Evolutionary conservation across 2,329 filamentous ascomycete genomes (phyloP), one percentile per base, ranked within the genome.

Genomic region (Penicillium sp.): DNA sequence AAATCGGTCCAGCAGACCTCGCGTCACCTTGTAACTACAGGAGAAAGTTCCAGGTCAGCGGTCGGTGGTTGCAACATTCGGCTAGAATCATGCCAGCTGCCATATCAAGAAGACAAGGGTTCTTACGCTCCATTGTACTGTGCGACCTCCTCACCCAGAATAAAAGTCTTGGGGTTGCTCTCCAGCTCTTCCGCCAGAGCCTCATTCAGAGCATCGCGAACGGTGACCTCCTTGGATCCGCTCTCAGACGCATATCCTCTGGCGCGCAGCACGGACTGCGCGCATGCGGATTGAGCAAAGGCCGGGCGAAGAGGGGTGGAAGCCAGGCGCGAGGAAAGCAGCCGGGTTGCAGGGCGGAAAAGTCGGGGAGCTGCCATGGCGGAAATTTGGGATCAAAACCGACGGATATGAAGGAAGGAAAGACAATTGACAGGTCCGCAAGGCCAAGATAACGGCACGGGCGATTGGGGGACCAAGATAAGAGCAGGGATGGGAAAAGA

Each of bases 161-260:
- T 73, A 68, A 95, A 98, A 57, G 95, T 89, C 76, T 95, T 96
- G 50, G 83, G 76, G 70, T 98, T 94, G 63, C 70, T 66, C 76
- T 95, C 89, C 68, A 98, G 81, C 77, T 98, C 92, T 75, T 98
- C 92, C 32, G 88, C 88, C 63, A 98, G 82, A 44, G 92, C 92
- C 75, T 98, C 90, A 68, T 98, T 98, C 62, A 98, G 75, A 44
- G 92, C 92, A 65, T 98, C 92, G 73, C 92, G 81, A 60, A 98
- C 92, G 30, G 92, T 95, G 72, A 95, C 88, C 65, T 95, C 86
- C 76, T 95, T 95, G 59, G 74, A 71, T 50, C 82, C 83, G 45
- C 66, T 65, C 39, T 69, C 66, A 9, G 73, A 72, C 26, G 77
- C 77, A 69, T 80, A 81, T 52, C 67, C 67, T 57, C 77, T 61